These are phyloP conservation scores for Brettanomyces custersianus DNA, from an alignment of 805 yeast species.

Conservation along the genomic window DNA sequence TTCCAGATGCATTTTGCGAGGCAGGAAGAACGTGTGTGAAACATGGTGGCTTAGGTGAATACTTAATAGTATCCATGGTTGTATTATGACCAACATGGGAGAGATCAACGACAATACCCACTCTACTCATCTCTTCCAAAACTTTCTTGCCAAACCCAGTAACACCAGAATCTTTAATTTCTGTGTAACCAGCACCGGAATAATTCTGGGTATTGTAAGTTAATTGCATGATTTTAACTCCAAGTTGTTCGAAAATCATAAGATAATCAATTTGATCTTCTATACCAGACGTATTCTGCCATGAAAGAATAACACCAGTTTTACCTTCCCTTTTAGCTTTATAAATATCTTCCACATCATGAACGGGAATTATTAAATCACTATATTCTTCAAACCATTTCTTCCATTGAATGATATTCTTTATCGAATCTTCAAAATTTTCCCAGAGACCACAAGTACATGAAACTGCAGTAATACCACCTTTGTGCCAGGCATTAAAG, in stretches of 20 bases:
- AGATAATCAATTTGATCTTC: constrained; percentile 14
- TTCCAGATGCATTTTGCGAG: constrained; percentile 11
- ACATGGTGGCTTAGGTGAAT: constrained; percentile 24
- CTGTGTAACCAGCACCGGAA: constrained; percentile 16
- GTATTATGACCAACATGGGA: constrained; percentile 40
- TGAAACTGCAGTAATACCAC: constrained; percentile 14
- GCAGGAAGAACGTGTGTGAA: constrained; percentile 14
- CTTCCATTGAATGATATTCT: constrained; percentile 14
- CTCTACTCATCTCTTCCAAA: constrained; percentile 36
- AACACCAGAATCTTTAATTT: constrained; percentile 26
- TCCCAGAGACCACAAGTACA: constrained; percentile 15
- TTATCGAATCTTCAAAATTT: constrained; percentile 13
- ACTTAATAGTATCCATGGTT: constrained; percentile 29
- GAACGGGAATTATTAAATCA: constrained; percentile 12
- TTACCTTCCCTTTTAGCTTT: constrained; percentile 12
- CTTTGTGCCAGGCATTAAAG: constrained; percentile 12
- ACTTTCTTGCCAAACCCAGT: constrained; percentile 32
- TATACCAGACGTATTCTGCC: constrained; percentile 14
- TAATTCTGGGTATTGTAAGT: constrained; percentile 15
- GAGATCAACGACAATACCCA: constrained; percentile 42
- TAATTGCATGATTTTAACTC: constrained; percentile 13
- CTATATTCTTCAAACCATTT: constrained; percentile 14
- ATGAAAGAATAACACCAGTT: constrained; percentile 13
- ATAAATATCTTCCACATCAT: constrained; percentile 11
- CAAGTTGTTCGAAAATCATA: constrained; percentile 12